These are phyloP conservation scores for Phytophthora sojae DNA, from an alignment of 352 stramenopile species.

Conservation along the genomic window DNA sequence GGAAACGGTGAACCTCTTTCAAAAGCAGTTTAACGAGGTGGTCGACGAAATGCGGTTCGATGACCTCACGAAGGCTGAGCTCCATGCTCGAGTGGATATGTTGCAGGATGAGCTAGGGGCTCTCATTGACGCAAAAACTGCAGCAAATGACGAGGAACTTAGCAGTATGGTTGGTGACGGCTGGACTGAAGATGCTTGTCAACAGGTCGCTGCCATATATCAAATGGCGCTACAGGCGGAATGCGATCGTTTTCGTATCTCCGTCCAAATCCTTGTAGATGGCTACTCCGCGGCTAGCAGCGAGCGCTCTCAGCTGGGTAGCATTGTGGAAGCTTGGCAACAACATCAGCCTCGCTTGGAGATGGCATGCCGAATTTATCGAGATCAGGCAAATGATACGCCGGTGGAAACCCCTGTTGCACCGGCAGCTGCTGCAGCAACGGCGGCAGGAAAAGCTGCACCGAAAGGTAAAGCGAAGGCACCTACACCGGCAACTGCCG, in stretches of 20 bases:
- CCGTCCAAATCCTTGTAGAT: slow-evolving; percentile 65
- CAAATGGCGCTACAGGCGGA: slow-evolving; percentile 72
- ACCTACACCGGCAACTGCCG: slow-evolving; percentile 21
- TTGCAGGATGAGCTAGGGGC: slow-evolving; percentile 68
- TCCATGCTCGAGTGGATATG: slow-evolving; percentile 78
- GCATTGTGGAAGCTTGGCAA: slow-evolving; percentile 43
- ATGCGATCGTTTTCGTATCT: slow-evolving; percentile 74
- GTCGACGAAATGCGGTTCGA: slow-evolving; percentile 89
- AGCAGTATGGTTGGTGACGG: slow-evolving; percentile 49
- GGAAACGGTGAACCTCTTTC: slow-evolving; percentile 67
- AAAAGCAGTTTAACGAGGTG: slow-evolving; percentile 80
- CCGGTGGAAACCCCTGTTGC: slow-evolving; percentile 22
- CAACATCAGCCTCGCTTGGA: slow-evolving; percentile 38
- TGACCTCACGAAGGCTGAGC: slow-evolving; percentile 76
- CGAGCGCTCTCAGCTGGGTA: slow-evolving; percentile 35
- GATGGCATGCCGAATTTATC: slow-evolving; percentile 51
- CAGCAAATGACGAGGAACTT: slow-evolving; percentile 60
- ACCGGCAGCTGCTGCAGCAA: neutral
- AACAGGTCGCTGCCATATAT: slow-evolving; percentile 51
- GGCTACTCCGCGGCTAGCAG: slow-evolving; percentile 58
- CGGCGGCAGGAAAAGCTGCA: slow-evolving; percentile 34
- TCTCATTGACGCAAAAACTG: slow-evolving; percentile 52
- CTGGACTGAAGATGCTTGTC: slow-evolving; percentile 68
- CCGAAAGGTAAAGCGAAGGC: slow-evolving; percentile 55
- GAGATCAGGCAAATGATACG: slow-evolving; percentile 33